Percentiles rank a stretch among this genome's conserved stretches.
Evolutionary conservation across 1,284 basidiomycete species (phyloP).

Genomic region (Trichosporon coremiiforme): DNA sequence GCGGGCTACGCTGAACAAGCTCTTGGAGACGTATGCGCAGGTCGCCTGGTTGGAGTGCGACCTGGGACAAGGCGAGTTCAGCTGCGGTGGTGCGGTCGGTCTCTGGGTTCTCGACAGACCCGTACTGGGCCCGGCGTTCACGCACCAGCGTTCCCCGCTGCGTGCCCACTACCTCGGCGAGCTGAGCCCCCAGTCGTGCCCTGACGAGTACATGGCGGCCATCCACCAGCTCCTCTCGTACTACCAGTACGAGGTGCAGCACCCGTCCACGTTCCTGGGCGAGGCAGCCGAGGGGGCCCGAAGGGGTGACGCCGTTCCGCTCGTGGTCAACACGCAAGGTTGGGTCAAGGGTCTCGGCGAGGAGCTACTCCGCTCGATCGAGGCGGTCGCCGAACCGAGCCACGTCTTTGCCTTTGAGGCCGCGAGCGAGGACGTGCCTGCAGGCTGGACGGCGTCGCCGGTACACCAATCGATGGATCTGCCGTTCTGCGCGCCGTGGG

Average conservation of each 20-base stretch:
- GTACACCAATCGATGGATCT: constrained; percentile 27
- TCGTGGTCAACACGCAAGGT: constrained; percentile 94
- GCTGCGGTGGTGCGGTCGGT: constrained; percentile 79
- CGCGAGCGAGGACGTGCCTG: constrained; percentile 22
- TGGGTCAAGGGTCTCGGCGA: constrained; percentile 94
- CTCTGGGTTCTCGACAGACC: constrained; percentile 71
- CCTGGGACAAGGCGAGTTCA: constrained; percentile 91
- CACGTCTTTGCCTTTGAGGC: constrained; percentile 64
- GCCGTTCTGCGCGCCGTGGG: constrained; percentile 25
- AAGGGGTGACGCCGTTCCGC: constrained; percentile 67
- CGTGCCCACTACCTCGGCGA: constrained; percentile 83
- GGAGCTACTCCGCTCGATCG: constrained; percentile 72
- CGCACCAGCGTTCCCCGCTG: constrained; percentile 71
- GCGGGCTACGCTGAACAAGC: constrained; percentile 70
- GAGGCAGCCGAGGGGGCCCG: constrained; percentile 36
- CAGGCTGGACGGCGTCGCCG: constrained; percentile 45
- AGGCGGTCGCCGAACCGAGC: constrained; percentile 67
- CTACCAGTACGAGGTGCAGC: constrained; percentile 72
- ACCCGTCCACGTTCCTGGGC: constrained; percentile 49
- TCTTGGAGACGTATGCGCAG: constrained; percentile 65
- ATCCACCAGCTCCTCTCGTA: constrained; percentile 69
- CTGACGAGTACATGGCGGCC: constrained; percentile 74
- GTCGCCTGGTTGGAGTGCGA: constrained; percentile 93
- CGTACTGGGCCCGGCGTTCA: constrained; percentile 79
- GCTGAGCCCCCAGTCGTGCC: constrained; percentile 73